Conservation (phyloP, 805 yeast genomes). For the Saccharomyces eubayanus region DNA sequence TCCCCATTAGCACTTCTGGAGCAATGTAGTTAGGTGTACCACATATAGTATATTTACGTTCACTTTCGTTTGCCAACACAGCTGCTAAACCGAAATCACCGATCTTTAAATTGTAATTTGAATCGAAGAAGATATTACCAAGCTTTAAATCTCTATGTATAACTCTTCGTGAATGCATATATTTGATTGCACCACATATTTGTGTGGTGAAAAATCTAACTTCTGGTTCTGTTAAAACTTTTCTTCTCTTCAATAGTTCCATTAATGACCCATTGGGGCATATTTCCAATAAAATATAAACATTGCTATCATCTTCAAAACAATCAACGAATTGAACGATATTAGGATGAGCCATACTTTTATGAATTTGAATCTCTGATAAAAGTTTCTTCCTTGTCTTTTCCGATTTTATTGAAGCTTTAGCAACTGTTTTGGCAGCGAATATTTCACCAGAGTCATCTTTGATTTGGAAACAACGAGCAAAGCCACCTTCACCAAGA, state of each 20-base stretch:
- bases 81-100: conserved; percentile 99
- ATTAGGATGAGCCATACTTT: conserved; percentile 78
- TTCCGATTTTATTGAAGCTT: conserved; percentile 82
- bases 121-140: conserved; percentile 92
- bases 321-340: conserved; percentile 91
- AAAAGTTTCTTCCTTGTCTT: conserved; percentile 77
- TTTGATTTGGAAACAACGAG: conserved; percentile 94
- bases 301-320: conserved; percentile 92
- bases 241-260: conserved; percentile 83
- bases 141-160: conserved; percentile 93
- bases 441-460: conserved; percentile 78
- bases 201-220: conserved; percentile 85
- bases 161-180: conserved; percentile 84
- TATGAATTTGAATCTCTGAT: conserved; percentile 92
- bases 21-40: conserved; percentile 99
- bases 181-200: conserved; percentile 86
- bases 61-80: conserved; percentile 60
- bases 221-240: conserved; percentile 82
- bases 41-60: conserved; percentile 86
- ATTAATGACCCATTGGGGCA: conserved; percentile 91
- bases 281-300: conserved; percentile 85
- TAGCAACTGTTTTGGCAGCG: conserved; percentile 98
- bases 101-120: conserved; percentile 85
- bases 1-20: conserved; percentile 91
- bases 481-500: conserved; percentile 98